These are phyloP conservation scores for Myriosclerotinia scirpicola DNA, from an alignment of 2,329 filamentous ascomycete genomes.

Conservation along the genomic window DNA sequence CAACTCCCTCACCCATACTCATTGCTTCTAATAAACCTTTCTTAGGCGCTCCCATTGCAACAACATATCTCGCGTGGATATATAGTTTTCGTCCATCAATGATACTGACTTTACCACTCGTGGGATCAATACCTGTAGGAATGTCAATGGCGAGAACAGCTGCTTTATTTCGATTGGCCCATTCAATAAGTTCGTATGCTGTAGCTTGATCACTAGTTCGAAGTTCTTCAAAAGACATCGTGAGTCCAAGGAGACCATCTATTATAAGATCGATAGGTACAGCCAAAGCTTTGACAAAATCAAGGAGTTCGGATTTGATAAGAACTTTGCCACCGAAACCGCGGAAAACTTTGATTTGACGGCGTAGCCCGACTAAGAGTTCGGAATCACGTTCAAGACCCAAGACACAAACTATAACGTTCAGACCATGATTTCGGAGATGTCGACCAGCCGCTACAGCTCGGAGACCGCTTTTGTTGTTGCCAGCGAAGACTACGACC, in stretches of 20 bases:
- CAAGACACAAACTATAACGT: constrained; percentile 79
- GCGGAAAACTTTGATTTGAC: constrained; percentile 80
- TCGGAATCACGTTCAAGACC: constrained; percentile 81
- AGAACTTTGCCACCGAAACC: constrained; percentile 76
- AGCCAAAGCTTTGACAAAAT: constrained; percentile 57
- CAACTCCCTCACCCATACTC: constrained; percentile 35
- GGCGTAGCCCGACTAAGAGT: constrained; percentile 74
- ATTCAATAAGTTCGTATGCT: constrained; percentile 87
- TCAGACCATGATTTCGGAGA: constrained; percentile 77
- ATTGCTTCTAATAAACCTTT: constrained; percentile 79
- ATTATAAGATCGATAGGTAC: constrained; percentile 77
- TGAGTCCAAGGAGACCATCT: constrained; percentile 83
- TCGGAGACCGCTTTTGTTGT: constrained; percentile 83
- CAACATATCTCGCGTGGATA: constrained; percentile 77
- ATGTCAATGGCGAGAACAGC: constrained; percentile 86
- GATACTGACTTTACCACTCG: constrained; percentile 64
- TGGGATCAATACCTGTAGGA: constrained; percentile 83
- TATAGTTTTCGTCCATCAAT: constrained; percentile 77
- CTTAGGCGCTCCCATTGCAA: constrained; percentile 84
- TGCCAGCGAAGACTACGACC: constrained; percentile 84
- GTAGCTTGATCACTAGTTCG: constrained; percentile 78
- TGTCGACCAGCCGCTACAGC: constrained; percentile 85
- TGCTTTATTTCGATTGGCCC: constrained; percentile 85
- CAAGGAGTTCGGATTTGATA: constrained; percentile 60
- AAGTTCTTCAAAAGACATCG: constrained; percentile 85